Evolutionary conservation across 2,329 filamentous ascomycete species (phyloP).

Genomic region (Grosmannia huntii): DNA sequence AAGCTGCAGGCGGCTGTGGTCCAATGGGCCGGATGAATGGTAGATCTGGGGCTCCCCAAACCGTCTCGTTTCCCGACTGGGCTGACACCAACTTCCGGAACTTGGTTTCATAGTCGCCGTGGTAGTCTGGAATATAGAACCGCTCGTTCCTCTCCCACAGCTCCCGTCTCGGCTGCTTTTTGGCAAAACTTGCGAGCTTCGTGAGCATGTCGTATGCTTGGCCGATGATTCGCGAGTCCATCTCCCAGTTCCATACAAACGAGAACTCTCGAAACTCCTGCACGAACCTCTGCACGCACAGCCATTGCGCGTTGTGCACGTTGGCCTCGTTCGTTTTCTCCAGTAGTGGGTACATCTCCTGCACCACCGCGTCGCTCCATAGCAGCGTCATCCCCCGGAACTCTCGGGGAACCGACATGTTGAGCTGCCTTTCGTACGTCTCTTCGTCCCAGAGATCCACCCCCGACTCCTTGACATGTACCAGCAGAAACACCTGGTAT

Average conservation of each 20-base stretch:
- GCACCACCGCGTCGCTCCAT: constrained; percentile 64
- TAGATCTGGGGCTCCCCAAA: constrained; percentile 55
- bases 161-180: constrained; percentile 56
- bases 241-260: constrained; percentile 80
- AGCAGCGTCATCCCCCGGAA: constrained; percentile 59
- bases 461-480: constrained; percentile 55
- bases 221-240: constrained; percentile 66
- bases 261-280: constrained; percentile 69
- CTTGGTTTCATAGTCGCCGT: constrained; percentile 53
- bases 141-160: constrained; percentile 63
- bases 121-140: constrained; percentile 57
- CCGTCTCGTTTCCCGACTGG: constrained; percentile 34
- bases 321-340: constrained; percentile 36
- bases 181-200: constrained; percentile 49
- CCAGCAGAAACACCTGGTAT: constrained; percentile 67
- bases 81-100: constrained; percentile 53
- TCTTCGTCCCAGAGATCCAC: constrained; percentile 44
- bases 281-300: constrained; percentile 64
- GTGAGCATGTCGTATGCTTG: constrained; percentile 72
- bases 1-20: constrained; percentile 20
- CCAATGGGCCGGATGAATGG: constrained; percentile 49
- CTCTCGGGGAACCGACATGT: constrained; percentile 22
- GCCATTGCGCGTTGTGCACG: constrained; percentile 52
- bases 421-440: constrained; percentile 46
- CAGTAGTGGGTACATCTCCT: constrained; percentile 63